Evolutionary conservation across 2,329 filamentous ascomycete genomes (phyloP).

Genomic region (Botrytis elliptica): DNA sequence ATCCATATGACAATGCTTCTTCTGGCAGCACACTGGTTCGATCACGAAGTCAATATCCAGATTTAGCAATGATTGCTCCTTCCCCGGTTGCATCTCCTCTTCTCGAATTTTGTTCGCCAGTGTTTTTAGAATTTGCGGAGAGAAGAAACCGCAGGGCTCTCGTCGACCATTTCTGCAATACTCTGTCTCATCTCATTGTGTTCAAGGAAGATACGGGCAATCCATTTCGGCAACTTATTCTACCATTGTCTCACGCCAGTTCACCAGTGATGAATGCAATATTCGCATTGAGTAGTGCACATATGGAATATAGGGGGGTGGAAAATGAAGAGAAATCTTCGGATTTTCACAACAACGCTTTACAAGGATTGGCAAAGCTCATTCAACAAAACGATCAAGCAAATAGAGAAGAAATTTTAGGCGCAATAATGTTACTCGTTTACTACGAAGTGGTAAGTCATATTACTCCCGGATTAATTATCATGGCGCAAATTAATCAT

Average conservation of each 20-base stretch:
- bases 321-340: slow-evolving; percentile 54
- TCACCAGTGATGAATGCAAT: slow-evolving; percentile 74
- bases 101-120: slow-evolving; percentile 52
- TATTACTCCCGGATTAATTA: neutral
- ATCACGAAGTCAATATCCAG: slow-evolving; percentile 36
- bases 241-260: slow-evolving; percentile 56
- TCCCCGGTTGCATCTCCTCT: slow-evolving; percentile 33
- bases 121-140: slow-evolving; percentile 56
- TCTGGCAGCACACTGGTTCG: slow-evolving; percentile 26
- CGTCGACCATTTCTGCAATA: slow-evolving; percentile 63
- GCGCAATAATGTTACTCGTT: slow-evolving; percentile 59
- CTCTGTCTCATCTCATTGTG: slow-evolving; percentile 65
- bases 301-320: slow-evolving; percentile 66
- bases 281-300: slow-evolving; percentile 79
- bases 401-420: slow-evolving; percentile 57
- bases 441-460: slow-evolving; percentile 62
- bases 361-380: slow-evolving; percentile 55
- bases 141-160: slow-evolving; percentile 54
- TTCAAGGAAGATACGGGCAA: slow-evolving; percentile 62
- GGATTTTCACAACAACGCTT: slow-evolving; percentile 58
- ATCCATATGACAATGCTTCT: slow-evolving; percentile 16
- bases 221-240: slow-evolving; percentile 60
- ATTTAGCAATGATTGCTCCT: slow-evolving; percentile 37
- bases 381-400: slow-evolving; percentile 52
- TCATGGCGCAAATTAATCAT: slow-evolving; percentile 25